phyloP scores from a whole-genome alignment of 768 basidiomycete genomes.

The Xerocomus potaroensis region DNA sequence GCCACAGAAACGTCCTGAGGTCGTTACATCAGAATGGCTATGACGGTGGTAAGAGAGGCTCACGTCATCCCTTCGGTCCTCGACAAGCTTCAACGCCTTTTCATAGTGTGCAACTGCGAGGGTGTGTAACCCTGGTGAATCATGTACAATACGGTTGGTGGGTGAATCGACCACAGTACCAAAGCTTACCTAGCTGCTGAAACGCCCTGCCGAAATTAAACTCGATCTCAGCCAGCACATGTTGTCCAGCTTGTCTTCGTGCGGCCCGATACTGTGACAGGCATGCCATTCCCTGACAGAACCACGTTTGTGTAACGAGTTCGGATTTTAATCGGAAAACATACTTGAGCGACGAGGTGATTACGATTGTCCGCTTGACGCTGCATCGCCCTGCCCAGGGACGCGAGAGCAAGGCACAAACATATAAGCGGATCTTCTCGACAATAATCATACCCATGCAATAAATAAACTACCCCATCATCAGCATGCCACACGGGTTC shows the following conservation, averaged over 20 bases:
- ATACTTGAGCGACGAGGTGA: constrained; percentile 75
- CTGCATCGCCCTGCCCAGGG: constrained; percentile 87
- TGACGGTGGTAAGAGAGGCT: constrained; percentile 13
- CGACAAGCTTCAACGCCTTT: constrained; percentile 60
- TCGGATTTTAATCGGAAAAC: not conserved
- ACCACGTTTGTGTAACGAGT: not conserved
- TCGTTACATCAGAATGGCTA: not conserved
- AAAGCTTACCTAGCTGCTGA: constrained; percentile 77
- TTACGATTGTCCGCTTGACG: constrained; percentile 93
- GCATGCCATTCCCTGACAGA: constrained; percentile 74
- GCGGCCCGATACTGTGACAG: constrained; percentile 74
- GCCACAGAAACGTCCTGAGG: constrained; percentile 52
- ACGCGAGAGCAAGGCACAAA: constrained; percentile 77
- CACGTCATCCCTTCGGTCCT: constrained; percentile 35
- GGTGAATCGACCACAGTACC: not conserved
- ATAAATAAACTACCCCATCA: constrained; percentile 63
- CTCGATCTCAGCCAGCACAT: constrained; percentile 68
- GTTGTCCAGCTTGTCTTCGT: constrained; percentile 40
- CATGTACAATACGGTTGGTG: not conserved
- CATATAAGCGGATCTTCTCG: constrained; percentile 84
- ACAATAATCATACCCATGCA: constrained; percentile 84
- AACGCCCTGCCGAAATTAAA: constrained; percentile 92
- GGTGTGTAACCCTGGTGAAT: constrained; percentile 61
- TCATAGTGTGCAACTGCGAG: constrained; percentile 87
- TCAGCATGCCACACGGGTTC: not conserved